phyloP scores from a whole-genome alignment of 805 yeast species.

The Saturnispora besseyi region DNA sequence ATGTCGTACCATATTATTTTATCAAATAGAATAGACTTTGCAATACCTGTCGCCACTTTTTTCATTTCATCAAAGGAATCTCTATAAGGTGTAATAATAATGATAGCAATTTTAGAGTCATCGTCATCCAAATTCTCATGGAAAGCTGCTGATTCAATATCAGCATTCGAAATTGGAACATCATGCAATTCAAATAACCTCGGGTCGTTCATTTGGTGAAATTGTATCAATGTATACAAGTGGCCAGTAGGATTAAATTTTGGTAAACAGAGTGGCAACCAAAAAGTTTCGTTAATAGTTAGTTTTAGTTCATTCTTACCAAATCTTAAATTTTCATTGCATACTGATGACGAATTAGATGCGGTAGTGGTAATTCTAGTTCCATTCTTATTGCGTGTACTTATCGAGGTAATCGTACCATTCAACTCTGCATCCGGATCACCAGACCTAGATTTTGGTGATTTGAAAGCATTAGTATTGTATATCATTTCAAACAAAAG shows the following conservation, averaged over 20 bases:
- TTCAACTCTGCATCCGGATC: slow-evolving; percentile 1
- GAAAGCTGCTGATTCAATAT: neutral
- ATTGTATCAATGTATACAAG: slow-evolving; percentile 68
- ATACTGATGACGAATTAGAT: too few relatives aligned
- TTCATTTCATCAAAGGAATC: slow-evolving; percentile 74
- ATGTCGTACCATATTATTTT: slow-evolving; percentile 18
- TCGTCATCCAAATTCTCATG: slow-evolving; percentile 11
- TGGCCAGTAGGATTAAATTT: slow-evolving; percentile 85
- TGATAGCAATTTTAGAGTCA: slow-evolving; percentile 31
- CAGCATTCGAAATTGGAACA: slow-evolving; percentile 7
- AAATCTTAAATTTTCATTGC: neutral
- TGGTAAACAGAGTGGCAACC: slow-evolving; percentile 93
- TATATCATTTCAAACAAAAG: slow-evolving; percentile 63
- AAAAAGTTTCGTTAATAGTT: slow-evolving; percentile 56
- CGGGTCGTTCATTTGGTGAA: slow-evolving; percentile 34
- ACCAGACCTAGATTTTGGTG: slow-evolving; percentile 18
- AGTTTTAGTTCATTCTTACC: slow-evolving; percentile 15
- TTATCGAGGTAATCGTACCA: neutral
- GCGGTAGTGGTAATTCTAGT: neutral
- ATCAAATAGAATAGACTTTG: slow-evolving; percentile 32
- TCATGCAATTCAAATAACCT: slow-evolving; percentile 25
- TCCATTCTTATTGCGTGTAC: neutral
- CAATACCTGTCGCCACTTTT: slow-evolving; percentile 44
- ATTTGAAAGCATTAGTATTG: slow-evolving; percentile 41
- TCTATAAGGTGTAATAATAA: slow-evolving; percentile 58